A percentile compares a stretch with the other conserved stretches of the same genome.
Conservation (phyloP, 305 asterid species). For the Solanum aculeatissimum region DNA sequence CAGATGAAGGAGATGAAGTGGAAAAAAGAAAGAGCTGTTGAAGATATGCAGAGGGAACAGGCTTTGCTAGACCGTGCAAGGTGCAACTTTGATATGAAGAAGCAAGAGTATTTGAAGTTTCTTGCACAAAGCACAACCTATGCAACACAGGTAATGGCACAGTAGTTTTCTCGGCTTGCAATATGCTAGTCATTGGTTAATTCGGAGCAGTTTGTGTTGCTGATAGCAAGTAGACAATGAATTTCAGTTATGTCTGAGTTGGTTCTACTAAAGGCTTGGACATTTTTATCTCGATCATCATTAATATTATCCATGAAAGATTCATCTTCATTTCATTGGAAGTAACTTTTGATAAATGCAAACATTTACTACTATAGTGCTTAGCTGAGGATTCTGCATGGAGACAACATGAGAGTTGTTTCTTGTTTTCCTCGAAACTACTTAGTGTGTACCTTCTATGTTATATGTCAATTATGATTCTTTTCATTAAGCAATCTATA, state of each 20-base stretch:
- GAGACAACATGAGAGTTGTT: neutral
- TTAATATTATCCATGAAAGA: neutral
- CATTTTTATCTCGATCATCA: neutral
- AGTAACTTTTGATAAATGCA: neutral
- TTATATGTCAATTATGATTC: neutral
- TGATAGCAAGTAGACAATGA: neutral
- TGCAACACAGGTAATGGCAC: slow-evolving; percentile 28
- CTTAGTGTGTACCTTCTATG: neutral
- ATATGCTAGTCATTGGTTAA: neutral
- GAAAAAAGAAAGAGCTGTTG: slow-evolving; percentile 38
- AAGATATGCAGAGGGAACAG: slow-evolving; percentile 47
- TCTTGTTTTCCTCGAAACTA: neutral
- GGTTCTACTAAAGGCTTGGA: neutral
- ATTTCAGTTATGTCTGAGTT: neutral
- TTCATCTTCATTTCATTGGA: neutral
- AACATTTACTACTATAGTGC: neutral
- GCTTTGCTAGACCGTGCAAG: slow-evolving; percentile 27
- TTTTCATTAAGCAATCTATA: neutral
- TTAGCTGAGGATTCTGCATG: neutral
- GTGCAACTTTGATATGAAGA: slow-evolving; percentile 36
- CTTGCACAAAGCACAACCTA: slow-evolving; percentile 28
- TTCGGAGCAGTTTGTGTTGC: neutral
- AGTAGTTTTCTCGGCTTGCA: neutral
- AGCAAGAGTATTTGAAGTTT: slow-evolving; percentile 31
- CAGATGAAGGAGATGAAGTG: slow-evolving; percentile 38